phyloP scores from a whole-genome alignment of 768 basidiomycete genomes.

The Amanita inopinata region DNA sequence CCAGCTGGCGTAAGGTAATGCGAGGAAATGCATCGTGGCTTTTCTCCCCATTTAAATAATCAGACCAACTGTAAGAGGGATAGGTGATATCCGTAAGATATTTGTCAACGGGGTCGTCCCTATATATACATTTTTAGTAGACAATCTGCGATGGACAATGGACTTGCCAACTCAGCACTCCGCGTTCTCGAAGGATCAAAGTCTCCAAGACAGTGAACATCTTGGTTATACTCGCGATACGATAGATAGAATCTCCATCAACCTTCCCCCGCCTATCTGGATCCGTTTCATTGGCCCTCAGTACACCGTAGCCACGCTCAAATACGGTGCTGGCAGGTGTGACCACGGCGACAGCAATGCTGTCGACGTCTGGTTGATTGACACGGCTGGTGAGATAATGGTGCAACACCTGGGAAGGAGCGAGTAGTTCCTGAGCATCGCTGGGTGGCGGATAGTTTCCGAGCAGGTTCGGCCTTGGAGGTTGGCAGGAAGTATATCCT shows the following conservation, averaged over 20 bases:
- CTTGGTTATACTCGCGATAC: slow-evolving; percentile 44
- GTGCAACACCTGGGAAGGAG: no score
- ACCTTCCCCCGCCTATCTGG: slow-evolving; percentile 15
- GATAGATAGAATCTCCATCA: slow-evolving; percentile 37
- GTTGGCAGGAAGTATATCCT: no score
- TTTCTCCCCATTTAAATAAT: slow-evolving; percentile 16
- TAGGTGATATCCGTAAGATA: slow-evolving; percentile 30
- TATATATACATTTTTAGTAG: slow-evolving; percentile 12
- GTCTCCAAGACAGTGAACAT: slow-evolving; percentile 40
- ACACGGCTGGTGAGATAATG: no score
- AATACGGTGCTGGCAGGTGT: slow-evolving; percentile 35
- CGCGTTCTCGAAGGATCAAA: slow-evolving; percentile 38
- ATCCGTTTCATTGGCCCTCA: slow-evolving; percentile 34
- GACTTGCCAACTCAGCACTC: slow-evolving; percentile 27
- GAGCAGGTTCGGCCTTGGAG: neutral
- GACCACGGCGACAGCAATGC: slow-evolving; percentile 41
- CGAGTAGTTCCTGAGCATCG: no score
- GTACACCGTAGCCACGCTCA: slow-evolving; percentile 32
- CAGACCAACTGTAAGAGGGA: slow-evolving; percentile 25
- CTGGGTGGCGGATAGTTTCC: no score
- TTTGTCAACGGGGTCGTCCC: slow-evolving; percentile 42
- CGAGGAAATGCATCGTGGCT: slow-evolving; percentile 14
- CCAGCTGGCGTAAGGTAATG: slow-evolving; percentile 30
- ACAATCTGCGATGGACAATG: neutral
- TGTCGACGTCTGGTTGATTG: slow-evolving; percentile 30